Conservation (phyloP, 805 yeast species). For the Wickerhamomyces ciferrii region DNA sequence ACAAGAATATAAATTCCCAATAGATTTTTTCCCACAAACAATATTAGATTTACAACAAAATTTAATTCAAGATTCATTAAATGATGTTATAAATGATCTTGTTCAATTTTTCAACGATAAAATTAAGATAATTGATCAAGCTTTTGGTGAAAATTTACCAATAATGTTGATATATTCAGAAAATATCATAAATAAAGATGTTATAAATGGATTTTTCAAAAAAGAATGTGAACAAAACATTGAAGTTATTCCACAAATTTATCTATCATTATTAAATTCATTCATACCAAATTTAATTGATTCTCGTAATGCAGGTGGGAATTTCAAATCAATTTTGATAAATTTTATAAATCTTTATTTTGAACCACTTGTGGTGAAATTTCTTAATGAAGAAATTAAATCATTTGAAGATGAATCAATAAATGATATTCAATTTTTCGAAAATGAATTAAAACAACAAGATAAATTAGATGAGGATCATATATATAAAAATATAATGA, state of each 20-base stretch:
- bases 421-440: slow-evolving; percentile 21
- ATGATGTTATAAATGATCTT: slow-evolving; percentile 21
- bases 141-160: slow-evolving; percentile 34
- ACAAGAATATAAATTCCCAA: slow-evolving; percentile 28
- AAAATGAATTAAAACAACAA: slow-evolving; percentile 20
- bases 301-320: slow-evolving; percentile 31
- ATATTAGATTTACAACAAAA: slow-evolving; percentile 18
- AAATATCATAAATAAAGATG: slow-evolving; percentile 30
- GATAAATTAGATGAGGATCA: slow-evolving; percentile 36
- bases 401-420: slow-evolving; percentile 24
- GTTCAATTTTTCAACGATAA: slow-evolving; percentile 28
- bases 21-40: slow-evolving; percentile 24
- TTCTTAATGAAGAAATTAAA: slow-evolving; percentile 24
- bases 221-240: slow-evolving; percentile 21
- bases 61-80: slow-evolving; percentile 18
- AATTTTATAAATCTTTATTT: slow-evolving; percentile 32
- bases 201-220: slow-evolving; percentile 21
- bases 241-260: slow-evolving; percentile 26
- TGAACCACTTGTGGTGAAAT: slow-evolving; percentile 28
- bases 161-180: slow-evolving; percentile 33
- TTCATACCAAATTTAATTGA: slow-evolving; percentile 31
- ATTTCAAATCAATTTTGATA: slow-evolving; percentile 22
- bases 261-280: slow-evolving; percentile 19
- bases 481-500: slow-evolving; percentile 32
- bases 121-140: slow-evolving; percentile 29